phyloP scores from a whole-genome alignment of 2,329 filamentous ascomycete species.

The Apiospora pterosperma region DNA sequence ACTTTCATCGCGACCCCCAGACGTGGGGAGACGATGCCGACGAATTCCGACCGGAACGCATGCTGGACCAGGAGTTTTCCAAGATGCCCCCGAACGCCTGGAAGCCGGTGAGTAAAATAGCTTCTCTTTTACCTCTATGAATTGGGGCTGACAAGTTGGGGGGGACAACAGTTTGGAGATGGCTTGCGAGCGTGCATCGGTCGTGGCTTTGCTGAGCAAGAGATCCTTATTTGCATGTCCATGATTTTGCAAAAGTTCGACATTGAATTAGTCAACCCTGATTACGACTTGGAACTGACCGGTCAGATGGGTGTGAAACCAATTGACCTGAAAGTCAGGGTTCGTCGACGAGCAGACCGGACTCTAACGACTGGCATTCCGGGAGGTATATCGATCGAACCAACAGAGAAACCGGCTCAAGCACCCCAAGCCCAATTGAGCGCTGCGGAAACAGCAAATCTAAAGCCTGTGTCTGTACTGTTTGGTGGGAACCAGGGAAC shows the following conservation, averaged over 20 bases:
- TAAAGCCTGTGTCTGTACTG: conserved; percentile 57
- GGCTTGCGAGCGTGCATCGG: conserved; percentile 51
- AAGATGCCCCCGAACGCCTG: conserved; percentile 34
- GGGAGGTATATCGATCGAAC: background rate
- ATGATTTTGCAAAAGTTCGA: conserved; percentile 70
- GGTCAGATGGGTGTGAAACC: conserved; percentile 4
- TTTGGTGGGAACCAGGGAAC: conserved; percentile 76
- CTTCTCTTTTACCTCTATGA: too few species aligned
- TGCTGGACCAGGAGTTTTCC: conserved; percentile 52
- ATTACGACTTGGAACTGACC: conserved; percentile 36
- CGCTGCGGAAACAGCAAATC: background rate
- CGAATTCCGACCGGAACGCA: conserved; percentile 58
- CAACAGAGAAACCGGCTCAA: background rate
- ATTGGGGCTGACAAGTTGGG: too few species aligned
- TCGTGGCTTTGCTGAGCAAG: conserved; percentile 51
- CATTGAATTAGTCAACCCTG: conserved; percentile 58
- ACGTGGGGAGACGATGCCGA: conserved; percentile 55
- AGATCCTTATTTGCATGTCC: conserved; percentile 43
- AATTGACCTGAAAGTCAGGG: conserved; percentile 26
- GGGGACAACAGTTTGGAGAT: conserved; percentile 51
- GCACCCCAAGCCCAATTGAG: background rate
- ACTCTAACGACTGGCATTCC: background rate
- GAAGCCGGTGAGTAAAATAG: too few species aligned
- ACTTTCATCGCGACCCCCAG: conserved; percentile 50
- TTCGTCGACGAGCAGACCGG: conserved; percentile 29